These are phyloP conservation scores for Laetiporus sulphureus DNA, from an alignment of 1,284 basidiomycete genomes.

Conservation along the genomic window DNA sequence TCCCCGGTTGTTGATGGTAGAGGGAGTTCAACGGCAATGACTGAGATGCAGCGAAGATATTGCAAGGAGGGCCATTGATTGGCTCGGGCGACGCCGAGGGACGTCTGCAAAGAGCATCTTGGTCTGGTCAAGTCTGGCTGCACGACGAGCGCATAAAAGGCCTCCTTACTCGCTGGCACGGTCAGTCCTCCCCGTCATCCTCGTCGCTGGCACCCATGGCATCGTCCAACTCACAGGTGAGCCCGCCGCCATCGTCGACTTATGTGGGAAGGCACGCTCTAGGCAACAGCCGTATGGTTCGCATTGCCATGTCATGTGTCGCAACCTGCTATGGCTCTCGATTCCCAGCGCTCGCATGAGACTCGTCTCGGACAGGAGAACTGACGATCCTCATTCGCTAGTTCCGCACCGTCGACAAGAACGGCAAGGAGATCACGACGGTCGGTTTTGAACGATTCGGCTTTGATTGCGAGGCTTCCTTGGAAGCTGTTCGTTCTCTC, in stretches of 20 bases:
- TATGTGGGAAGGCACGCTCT: slow-evolving; percentile 1
- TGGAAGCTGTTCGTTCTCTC: slow-evolving; percentile 75
- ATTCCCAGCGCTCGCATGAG: no score
- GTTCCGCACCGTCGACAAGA: slow-evolving; percentile 64
- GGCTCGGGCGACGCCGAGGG: slow-evolving; percentile 9
- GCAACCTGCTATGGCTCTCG: no score
- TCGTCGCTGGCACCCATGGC: background rate
- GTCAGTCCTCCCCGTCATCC: background rate
- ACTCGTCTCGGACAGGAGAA: no score
- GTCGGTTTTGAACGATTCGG: slow-evolving; percentile 83
- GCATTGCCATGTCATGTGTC: no score
- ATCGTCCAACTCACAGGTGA: slow-evolving; percentile 1
- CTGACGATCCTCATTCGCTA: no score
- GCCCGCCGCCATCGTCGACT: background rate
- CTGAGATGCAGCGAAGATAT: no score
- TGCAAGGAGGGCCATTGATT: slow-evolving; percentile 6
- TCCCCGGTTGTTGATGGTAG: no score
- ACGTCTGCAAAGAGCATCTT: background rate
- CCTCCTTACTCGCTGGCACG: background rate
- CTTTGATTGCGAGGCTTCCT: slow-evolving; percentile 78
- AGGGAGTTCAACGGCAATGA: no score
- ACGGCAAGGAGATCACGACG: slow-evolving; percentile 65
- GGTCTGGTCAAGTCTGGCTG: background rate
- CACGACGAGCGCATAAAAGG: slow-evolving; percentile 2
- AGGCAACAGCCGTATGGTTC: no score